Conservation (phyloP, 495 filamentous ascomycete genomes). For the Neurospora sublineolata region DNA sequence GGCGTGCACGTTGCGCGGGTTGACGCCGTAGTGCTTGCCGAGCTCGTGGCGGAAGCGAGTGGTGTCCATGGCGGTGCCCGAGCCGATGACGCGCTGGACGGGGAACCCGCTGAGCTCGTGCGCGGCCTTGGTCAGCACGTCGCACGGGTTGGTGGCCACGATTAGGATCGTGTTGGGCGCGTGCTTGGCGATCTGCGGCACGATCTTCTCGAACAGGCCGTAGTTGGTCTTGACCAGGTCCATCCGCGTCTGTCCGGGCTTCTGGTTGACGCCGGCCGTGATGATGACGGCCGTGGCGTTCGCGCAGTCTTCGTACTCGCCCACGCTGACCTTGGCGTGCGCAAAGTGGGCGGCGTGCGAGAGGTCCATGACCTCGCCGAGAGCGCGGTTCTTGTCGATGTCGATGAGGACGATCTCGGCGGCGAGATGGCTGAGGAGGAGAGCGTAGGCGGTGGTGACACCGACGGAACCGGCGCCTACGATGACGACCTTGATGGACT, state of each 20-base stretch:
- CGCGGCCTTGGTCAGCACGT: slow-evolving; percentile 22
- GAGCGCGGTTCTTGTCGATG: slow-evolving; percentile 22
- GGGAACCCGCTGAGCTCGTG: slow-evolving; percentile 18
- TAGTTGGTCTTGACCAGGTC: slow-evolving; percentile 24
- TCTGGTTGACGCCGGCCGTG: slow-evolving; percentile 24
- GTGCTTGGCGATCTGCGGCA: slow-evolving; percentile 15
- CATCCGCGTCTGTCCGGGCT: slow-evolving; percentile 21
- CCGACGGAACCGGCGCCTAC: slow-evolving; percentile 45
- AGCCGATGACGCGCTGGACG: slow-evolving; percentile 19
- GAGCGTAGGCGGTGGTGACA: slow-evolving; percentile 41
- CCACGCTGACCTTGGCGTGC: slow-evolving; percentile 22
- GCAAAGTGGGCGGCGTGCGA: slow-evolving; percentile 26
- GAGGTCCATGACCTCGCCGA: slow-evolving; percentile 29
- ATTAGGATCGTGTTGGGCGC: slow-evolving; percentile 23
- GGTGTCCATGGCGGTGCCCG: slow-evolving; percentile 25
- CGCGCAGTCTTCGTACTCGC: slow-evolving; percentile 26
- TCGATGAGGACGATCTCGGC: slow-evolving; percentile 38
- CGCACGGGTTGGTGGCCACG: slow-evolving; percentile 24
- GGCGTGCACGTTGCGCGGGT: slow-evolving; percentile 23
- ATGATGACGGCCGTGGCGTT: slow-evolving; percentile 48
- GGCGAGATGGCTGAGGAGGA: slow-evolving; percentile 38
- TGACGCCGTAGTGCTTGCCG: slow-evolving; percentile 17
- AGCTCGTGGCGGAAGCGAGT: slow-evolving; percentile 24
- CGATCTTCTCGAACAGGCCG: slow-evolving; percentile 12
- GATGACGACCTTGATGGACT: slow-evolving; percentile 27